Evolutionary conservation across 768 basidiomycete species (phyloP).

Genomic region (Tylopilus intermedius): DNA sequence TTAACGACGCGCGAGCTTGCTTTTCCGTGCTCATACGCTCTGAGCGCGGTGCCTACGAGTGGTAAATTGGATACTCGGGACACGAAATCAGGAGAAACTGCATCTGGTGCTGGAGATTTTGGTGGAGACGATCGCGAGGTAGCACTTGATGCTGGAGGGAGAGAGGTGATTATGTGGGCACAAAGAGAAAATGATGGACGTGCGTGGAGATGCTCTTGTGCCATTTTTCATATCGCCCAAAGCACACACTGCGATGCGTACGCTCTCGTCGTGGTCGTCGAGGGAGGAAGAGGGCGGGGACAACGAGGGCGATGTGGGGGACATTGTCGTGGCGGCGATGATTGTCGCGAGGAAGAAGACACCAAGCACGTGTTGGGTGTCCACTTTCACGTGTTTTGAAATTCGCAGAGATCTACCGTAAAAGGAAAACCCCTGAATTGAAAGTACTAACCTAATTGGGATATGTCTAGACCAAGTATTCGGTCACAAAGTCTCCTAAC

Average conservation of each 20-base stretch:
- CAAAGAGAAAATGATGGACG: conserved; percentile 4
- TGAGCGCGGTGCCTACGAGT: conserved; percentile 64
- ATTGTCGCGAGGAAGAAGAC: background rate
- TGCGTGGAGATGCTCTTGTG: conserved; percentile 15
- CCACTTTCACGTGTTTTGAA: conserved; percentile 25
- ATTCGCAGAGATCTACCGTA: background rate
- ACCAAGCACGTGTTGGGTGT: background rate
- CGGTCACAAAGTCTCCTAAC: conserved; percentile 2
- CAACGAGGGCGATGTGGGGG: background rate
- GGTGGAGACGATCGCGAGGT: conserved; percentile 13
- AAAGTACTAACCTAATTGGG: background rate
- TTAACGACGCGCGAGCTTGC: conserved; percentile 82
- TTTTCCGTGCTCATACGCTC: conserved; percentile 79
- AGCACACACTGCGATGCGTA: conserved; percentile 72
- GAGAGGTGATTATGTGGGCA: background rate
- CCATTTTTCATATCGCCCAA: conserved; percentile 73
- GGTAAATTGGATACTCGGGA: conserved; percentile 65
- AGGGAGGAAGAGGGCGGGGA: conserved; percentile 24
- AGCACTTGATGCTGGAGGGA: conserved; percentile 10
- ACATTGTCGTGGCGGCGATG: conserved; percentile 11
- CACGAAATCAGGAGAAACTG: conserved; percentile 33
- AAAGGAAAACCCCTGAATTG: background rate
- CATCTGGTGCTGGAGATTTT: conserved; percentile 10
- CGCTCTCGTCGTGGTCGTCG: conserved; percentile 66
- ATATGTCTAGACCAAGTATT: background rate